phyloP scores from a whole-genome alignment of 2,329 filamentous ascomycete genomes.

The Nannizzia gypsea region DNA sequence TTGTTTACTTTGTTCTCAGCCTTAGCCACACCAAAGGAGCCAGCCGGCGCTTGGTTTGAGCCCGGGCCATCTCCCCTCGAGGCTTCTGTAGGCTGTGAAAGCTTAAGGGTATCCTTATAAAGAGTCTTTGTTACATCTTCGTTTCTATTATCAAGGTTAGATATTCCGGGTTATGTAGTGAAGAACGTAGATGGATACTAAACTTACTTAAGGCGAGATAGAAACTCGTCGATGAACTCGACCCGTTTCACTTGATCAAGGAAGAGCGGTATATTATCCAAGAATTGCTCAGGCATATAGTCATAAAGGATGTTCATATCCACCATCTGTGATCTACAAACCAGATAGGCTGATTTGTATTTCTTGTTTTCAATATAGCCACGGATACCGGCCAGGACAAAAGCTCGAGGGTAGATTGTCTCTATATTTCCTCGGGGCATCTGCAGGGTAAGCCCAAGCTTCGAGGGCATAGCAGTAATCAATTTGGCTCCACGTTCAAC shows the following conservation, averaged over 20 bases:
- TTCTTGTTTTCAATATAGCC: conserved; percentile 66
- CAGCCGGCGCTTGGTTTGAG: neutral
- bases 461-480: conserved; percentile 78
- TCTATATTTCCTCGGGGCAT: conserved; percentile 95
- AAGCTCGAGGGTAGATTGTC: conserved; percentile 82
- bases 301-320: conserved; percentile 98
- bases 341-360: conserved; percentile 72
- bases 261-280: conserved; percentile 62
- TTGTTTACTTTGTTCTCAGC: conserved; percentile 61
- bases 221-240: conserved; percentile 76
- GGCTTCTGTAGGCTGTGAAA: conserved; percentile 22
- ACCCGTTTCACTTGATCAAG: conserved; percentile 72
- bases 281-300: conserved; percentile 76
- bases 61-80: conserved; percentile 18
- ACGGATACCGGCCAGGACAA: conserved; percentile 84
- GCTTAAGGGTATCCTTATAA: conserved; percentile 72
- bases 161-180: neutral
- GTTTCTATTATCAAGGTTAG: conserved; percentile 39
- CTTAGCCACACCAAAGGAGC: conserved; percentile 8
- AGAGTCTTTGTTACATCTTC: conserved; percentile 90
- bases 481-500: conserved; percentile 82
- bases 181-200: neutral
- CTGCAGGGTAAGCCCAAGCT: conserved; percentile 75
- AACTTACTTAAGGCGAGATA: conserved; percentile 66
- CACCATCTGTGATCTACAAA: conserved; percentile 84